Base-by-base conservation (phyloP, 768 basidiomycete species). In the Wakefieldia striispora region DNA sequence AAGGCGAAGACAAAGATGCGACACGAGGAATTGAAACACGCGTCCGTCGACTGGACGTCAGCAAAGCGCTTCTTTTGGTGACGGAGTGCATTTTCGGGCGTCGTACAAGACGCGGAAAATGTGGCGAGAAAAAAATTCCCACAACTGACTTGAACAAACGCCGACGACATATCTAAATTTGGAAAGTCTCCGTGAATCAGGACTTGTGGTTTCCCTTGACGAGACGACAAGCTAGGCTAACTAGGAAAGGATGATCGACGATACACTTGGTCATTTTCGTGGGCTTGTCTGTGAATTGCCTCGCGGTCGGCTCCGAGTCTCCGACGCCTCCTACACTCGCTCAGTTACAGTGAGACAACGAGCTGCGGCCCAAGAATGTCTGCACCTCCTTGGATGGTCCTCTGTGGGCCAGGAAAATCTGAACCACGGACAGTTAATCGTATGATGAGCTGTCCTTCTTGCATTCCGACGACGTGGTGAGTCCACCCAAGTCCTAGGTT, bases 81-180 rank as follows among this genome's bases (percentile, higher is more conserved):
- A 33, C 23, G 40, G 27, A 3, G 13, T 40, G 19, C 58, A 53
- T 63, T 26, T 35, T 33, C 9, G 29, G 6, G 33, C 33, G 33
- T 33, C 7, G 33, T 6, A 41, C 40, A 31, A 42, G 17, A 27
- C 9, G 43, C 27, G 12, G 11, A 29, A 12, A 11, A 3, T 29
- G 10, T 11, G 11, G 29, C 29, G 11, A 29, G 29, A 29, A 29
- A 13, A 47, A 50, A 50, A 36, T 43, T 61, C 51, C 31, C 61
- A 56, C 58, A 10, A 6, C 5, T 1, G 4, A 17, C n/a, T 2
- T 3, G 3, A 0, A 2, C 16, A 13, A 47, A 19, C 36, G 2
- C 61, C 61, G 62, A 50, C 35, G 29, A 62, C 56, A 64, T 55
- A 46, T 51, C 62, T 37, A 13, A 12, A 50, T 64, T 41, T 45